A percentile compares a stretch with the other conserved stretches of the same genome.
Conservation (phyloP, 331 rosid species). For the Malus hybrid region DNA sequence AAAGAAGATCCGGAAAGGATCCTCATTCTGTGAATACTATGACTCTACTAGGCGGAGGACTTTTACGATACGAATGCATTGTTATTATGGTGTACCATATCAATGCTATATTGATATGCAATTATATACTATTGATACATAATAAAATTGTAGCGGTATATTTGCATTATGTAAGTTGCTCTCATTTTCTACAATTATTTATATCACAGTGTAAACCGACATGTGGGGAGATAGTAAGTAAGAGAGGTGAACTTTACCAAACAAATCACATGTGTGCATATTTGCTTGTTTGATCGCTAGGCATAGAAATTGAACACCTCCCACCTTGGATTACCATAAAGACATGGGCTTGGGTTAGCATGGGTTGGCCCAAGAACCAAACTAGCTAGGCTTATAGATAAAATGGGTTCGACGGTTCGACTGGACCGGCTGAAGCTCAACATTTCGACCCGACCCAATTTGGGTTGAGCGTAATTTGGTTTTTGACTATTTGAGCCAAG, state of each 20-base stretch:
- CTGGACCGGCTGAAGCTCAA: neutral
- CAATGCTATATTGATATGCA: no score
- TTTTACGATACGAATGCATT: no score
- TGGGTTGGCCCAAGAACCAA: neutral
- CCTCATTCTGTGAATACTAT: no score
- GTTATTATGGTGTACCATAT: fast-evolving
- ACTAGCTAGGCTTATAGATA: neutral
- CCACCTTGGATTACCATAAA: neutral
- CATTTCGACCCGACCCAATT: neutral
- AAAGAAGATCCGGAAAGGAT: no score
- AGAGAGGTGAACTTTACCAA: no score
- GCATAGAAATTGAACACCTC: neutral
- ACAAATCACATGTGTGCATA: neutral
- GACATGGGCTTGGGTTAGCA: neutral
- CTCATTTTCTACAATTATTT: no score
- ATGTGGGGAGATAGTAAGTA: neutral
- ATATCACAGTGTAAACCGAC: neutral
- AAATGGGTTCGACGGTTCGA: no score
- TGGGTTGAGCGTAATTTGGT: neutral
- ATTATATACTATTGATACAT: no score
- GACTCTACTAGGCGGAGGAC: no score
- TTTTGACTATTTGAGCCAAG: neutral
- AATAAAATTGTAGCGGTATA: no score
- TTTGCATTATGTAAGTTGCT: no score
- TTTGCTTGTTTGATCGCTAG: neutral